Evolutionary conservation across 2,329 filamentous ascomycete species (phyloP), one percentile per base, ranked within the genome.

Genomic region (Herpotrichia juniperi): DNA sequence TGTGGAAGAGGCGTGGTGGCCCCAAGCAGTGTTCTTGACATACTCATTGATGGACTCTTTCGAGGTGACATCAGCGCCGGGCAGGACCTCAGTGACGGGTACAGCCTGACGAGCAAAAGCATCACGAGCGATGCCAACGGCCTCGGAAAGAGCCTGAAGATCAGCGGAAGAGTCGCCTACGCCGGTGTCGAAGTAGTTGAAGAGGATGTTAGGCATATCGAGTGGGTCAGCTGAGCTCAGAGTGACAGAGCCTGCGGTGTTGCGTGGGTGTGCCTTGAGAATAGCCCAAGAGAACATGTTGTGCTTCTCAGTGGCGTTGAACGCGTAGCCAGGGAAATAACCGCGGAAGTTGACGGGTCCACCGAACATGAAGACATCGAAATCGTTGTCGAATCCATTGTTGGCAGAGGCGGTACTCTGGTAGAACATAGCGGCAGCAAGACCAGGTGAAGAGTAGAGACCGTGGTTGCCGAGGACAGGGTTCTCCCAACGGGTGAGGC

Each of bases 241-340:
- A 3, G 71, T 79, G 3, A 91, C 87, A 1, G 79, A 81, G 8
- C 88, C 88, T 5, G 69, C 78, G 68, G 70, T 72, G 67, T 90
- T 89, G 46, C 83, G 81, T 0, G 86, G 81, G 61, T 87, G 86
- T 0, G 82, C 80, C 70, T 88, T 87, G 47, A 90, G 76, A 2
- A 81, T 78, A 10, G 73, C 72, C 80, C 80, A 82, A 12, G 77
- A 74, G 58, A 81, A 78, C 44, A 74, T 67, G 3, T 81, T 74
- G 61, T 83, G 86, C 17, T 63, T 58, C 1, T 31, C 73, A 0
- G 78, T 78, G 3, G 81, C 75, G 2, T 82, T 80, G 40, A 82
- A 74, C n/a, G 81, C 81, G 50, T 82, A 78, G 32, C 79, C 77
- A 0, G 82, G 82, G 72, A 80, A 84, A 72, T 84, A 83, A 16